phyloP scores from a whole-genome alignment of 371 early-diverging fungal species.

The Syncephalastrum sp. region DNA sequence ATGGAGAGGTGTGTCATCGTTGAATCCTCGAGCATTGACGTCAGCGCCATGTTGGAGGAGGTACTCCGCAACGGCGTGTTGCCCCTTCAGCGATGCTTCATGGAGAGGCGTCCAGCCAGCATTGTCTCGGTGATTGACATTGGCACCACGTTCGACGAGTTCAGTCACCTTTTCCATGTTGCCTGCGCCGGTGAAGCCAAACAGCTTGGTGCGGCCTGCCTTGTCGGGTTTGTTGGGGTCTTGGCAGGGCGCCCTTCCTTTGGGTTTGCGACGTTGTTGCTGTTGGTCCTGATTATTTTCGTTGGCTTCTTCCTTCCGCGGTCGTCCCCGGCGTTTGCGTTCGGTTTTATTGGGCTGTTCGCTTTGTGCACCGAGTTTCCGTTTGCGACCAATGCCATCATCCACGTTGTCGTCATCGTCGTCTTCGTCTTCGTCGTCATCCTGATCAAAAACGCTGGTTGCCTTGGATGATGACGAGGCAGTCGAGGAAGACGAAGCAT shows the following conservation, averaged over 20 bases:
- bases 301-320: slow-evolving; percentile 11
- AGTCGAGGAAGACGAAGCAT: slow-evolving; percentile 12
- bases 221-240: slow-evolving; percentile 59
- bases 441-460: slow-evolving; percentile 10
- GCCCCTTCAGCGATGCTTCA: slow-evolving; percentile 66
- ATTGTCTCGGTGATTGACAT: slow-evolving; percentile 61
- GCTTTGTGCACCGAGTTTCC: slow-evolving; percentile 4
- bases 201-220: slow-evolving; percentile 57
- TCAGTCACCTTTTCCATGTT: slow-evolving; percentile 45
- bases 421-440: slow-evolving; percentile 8
- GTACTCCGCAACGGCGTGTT: slow-evolving; percentile 53
- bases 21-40: slow-evolving; percentile 60
- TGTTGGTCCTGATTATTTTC: slow-evolving; percentile 5
- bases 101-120: slow-evolving; percentile 72
- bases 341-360: slow-evolving; percentile 6
- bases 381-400: slow-evolving; percentile 10
- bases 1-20: slow-evolving; percentile 77
- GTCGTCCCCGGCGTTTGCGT: slow-evolving; percentile 12
- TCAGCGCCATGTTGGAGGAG: slow-evolving; percentile 58
- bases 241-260: slow-evolving; percentile 20
- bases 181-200: slow-evolving; percentile 52
- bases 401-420: slow-evolving; percentile 6
- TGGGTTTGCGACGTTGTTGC: slow-evolving; percentile 11
- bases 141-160: slow-evolving; percentile 47
- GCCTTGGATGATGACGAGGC: slow-evolving; percentile 11